phyloP scores from a whole-genome alignment of 768 basidiomycete species.

The Pleurotus djamor region DNA sequence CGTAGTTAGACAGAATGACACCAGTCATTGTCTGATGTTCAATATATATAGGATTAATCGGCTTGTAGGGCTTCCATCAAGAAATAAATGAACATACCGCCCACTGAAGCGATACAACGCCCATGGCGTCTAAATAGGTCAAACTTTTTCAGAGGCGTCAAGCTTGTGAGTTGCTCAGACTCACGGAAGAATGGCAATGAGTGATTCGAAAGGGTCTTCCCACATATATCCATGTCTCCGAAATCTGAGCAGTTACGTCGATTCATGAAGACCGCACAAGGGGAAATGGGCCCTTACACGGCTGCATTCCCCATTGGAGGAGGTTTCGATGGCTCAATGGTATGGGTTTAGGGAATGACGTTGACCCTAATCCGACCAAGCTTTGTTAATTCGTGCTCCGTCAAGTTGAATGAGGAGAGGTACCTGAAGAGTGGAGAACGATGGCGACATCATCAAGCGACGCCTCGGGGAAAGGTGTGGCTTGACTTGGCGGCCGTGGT shows the following conservation, averaged over 20 bases:
- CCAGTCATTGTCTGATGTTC: slow-evolving; percentile 11
- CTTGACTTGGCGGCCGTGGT: background rate
- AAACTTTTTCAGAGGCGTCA: background rate
- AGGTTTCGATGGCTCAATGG: slow-evolving; percentile 11
- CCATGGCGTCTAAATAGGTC: slow-evolving; percentile 11
- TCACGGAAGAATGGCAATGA: slow-evolving; percentile 16
- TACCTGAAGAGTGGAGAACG: slow-evolving; percentile 20
- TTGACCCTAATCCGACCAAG: slow-evolving; percentile 10
- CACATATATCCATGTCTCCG: slow-evolving; percentile 16
- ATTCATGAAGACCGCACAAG: background rate
- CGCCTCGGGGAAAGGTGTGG: background rate
- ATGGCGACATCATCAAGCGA: slow-evolving; percentile 8
- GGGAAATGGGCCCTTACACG: slow-evolving; percentile 9
- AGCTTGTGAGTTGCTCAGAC: background rate
- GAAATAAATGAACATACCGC: slow-evolving; percentile 4
- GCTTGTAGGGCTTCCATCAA: background rate
- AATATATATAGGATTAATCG: background rate
- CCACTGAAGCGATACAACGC: slow-evolving; percentile 12
- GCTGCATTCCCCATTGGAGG: slow-evolving; percentile 15
- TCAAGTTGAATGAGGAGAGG: background rate
- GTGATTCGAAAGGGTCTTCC: slow-evolving; percentile 12
- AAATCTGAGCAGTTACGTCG: slow-evolving; percentile 8
- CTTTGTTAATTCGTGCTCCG: background rate
- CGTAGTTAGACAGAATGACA: slow-evolving; percentile 2
- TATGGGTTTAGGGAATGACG: slow-evolving; percentile 16